Evolutionary conservation across 108 stramenopile genomes (phyloP).

Genomic region (Asterionellopsis glacialis): DNA sequence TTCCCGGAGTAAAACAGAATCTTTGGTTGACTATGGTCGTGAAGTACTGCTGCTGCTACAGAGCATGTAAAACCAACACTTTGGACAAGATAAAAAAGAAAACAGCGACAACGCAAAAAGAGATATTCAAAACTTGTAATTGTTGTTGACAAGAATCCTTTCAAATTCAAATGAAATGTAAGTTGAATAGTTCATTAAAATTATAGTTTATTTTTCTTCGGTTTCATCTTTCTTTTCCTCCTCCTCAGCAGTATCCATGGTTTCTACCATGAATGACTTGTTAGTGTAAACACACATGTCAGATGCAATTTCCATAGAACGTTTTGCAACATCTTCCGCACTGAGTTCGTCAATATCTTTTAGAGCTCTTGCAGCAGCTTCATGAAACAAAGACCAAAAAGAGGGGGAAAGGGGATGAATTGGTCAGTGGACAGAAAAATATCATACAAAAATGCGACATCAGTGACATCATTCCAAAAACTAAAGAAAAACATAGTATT

Average conservation of each 20-base stretch:
- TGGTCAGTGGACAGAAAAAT: no score
- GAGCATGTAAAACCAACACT: not conserved
- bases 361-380: conserved; percentile 94
- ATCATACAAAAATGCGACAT: no score
- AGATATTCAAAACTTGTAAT: not conserved
- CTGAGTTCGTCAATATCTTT: conserved; percentile 73
- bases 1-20: no score
- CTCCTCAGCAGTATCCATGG: conserved; percentile 49
- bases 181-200: no score
- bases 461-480: no score
- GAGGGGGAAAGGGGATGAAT: not conserved
- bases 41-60: not conserved
- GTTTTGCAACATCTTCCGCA: conserved; percentile 90
- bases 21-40: no score
- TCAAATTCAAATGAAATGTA: no score
- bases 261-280: conserved; percentile 74
- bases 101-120: not conserved
- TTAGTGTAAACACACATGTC: conserved; percentile 98
- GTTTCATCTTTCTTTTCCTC: conserved; percentile 18
- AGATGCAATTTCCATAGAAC: conserved; percentile 91
- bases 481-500: no score
- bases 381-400: conserved; percentile 6
- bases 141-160: no score
- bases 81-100: not conserved
- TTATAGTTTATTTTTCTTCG: not conserved